A percentile compares a stretch with the other conserved stretches of the same genome.
Evolutionary conservation across 2,329 filamentous ascomycete genomes (phyloP).

Genomic region (Pyricularia sp.): DNA sequence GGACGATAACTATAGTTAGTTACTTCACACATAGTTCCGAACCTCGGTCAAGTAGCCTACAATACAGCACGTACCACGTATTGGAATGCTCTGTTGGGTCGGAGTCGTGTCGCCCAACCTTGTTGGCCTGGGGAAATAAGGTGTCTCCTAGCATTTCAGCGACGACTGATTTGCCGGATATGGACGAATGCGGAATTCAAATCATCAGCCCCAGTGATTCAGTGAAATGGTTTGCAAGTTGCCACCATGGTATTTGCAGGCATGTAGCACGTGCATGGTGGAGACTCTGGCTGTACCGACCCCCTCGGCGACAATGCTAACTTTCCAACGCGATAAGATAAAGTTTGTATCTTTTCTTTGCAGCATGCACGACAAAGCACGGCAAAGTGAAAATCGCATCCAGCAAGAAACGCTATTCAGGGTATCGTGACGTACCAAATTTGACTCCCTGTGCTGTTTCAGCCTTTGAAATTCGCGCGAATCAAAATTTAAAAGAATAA

Average conservation of each 20-base stretch:
- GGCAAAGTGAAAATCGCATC: neutral
- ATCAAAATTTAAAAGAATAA: neutral
- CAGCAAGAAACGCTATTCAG: neutral
- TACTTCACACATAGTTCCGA: too few relatives aligned
- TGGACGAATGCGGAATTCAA: neutral
- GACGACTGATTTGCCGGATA: neutral
- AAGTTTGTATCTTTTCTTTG: neutral
- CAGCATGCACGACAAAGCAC: neutral
- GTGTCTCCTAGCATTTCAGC: neutral
- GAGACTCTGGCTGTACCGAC: neutral
- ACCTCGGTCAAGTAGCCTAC: neutral
- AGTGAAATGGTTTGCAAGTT: too few relatives aligned
- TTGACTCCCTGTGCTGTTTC: too few relatives aligned
- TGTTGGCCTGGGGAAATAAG: too few relatives aligned
- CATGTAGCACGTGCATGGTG: neutral
- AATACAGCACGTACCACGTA: too few relatives aligned
- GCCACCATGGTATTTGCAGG: too few relatives aligned
- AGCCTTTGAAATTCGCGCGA: too few relatives aligned
- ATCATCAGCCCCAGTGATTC: too few relatives aligned
- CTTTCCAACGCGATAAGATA: neutral
- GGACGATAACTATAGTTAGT: neutral
- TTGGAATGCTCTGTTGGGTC: neutral
- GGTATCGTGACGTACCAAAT: too few relatives aligned
- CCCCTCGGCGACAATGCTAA: neutral
- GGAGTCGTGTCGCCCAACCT: neutral